These are phyloP conservation scores for Phaeosphaeria sp. DNA, from an alignment of 2,329 filamentous ascomycete genomes.

Conservation along the genomic window DNA sequence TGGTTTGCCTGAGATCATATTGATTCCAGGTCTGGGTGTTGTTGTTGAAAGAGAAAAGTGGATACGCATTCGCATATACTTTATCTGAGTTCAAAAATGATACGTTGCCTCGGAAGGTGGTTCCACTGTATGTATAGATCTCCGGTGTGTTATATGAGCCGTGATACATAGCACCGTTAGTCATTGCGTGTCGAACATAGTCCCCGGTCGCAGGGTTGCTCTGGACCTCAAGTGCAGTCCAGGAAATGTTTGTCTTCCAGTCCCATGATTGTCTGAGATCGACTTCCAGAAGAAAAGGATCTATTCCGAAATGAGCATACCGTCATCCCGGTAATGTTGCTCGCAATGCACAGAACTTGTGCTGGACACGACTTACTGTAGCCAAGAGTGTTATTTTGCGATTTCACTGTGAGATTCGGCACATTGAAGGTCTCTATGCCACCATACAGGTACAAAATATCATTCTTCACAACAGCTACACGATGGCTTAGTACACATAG, in stretches of 20 bases:
- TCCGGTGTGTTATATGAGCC: slow-evolving; percentile 15
- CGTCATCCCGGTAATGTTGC: not conserved
- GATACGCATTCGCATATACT: slow-evolving; percentile 15
- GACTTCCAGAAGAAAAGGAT: slow-evolving; percentile 19
- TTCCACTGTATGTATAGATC: slow-evolving; percentile 23
- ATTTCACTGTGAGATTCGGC: slow-evolving; percentile 8
- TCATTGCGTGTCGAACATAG: slow-evolving; percentile 13
- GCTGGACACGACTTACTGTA: slow-evolving; percentile 5
- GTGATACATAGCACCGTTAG: slow-evolving; percentile 21
- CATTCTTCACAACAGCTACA: slow-evolving; percentile 20
- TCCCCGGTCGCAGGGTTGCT: slow-evolving; percentile 19
- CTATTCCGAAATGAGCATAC: slow-evolving; percentile 2
- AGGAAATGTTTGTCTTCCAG: slow-evolving; percentile 24
- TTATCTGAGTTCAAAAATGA: slow-evolving; percentile 11
- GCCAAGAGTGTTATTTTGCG: slow-evolving; percentile 10
- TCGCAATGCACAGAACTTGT: not conserved
- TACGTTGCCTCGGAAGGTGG: slow-evolving; percentile 16
- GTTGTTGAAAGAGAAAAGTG: slow-evolving; percentile 24
- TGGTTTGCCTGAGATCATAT: slow-evolving; percentile 15
- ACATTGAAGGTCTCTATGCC: slow-evolving; percentile 22
- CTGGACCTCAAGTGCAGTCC: slow-evolving; percentile 12
- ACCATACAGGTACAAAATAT: slow-evolving; percentile 21
- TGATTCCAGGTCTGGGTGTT: slow-evolving; percentile 19
- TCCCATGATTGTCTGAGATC: slow-evolving; percentile 23
- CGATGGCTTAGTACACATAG: not conserved